These are phyloP conservation scores for Aureobasidium sp. DNA, from an alignment of 2,329 filamentous ascomycete genomes.

Conservation along the genomic window DNA sequence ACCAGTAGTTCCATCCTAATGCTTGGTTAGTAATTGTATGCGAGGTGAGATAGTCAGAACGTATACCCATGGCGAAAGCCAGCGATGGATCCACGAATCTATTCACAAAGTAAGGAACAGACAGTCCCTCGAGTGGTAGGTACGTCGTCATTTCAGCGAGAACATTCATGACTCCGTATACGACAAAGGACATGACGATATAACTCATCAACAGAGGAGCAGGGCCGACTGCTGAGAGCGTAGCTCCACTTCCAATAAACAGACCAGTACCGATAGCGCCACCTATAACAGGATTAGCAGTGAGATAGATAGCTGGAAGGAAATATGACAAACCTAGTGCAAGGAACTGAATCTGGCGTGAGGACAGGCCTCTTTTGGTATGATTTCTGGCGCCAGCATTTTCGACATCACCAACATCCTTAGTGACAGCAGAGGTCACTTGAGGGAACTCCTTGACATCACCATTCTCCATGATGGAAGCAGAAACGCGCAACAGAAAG, in stretches of 20 bases:
- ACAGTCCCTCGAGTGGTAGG: slow-evolving; percentile 39
- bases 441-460: slow-evolving; percentile 21
- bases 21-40: slow-evolving; percentile 32
- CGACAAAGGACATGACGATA: slow-evolving; percentile 27
- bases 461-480: neutral
- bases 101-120: no score
- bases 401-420: slow-evolving; percentile 18
- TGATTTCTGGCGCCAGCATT: slow-evolving; percentile 15
- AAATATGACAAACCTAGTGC: no score
- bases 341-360: slow-evolving; percentile 66
- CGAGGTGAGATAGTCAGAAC: no score
- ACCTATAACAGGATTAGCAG: no score
- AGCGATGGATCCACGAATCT: no score
- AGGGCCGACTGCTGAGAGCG: slow-evolving; percentile 23
- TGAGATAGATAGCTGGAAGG: no score
- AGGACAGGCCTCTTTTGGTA: slow-evolving; percentile 54
- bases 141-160: slow-evolving; percentile 48
- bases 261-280: slow-evolving; percentile 54
- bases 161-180: slow-evolving; percentile 46
- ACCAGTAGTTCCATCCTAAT: slow-evolving; percentile 54
- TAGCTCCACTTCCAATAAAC: slow-evolving; percentile 23
- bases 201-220: slow-evolving; percentile 23
- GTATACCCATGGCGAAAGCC: no score
- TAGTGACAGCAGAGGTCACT: slow-evolving; percentile 4
- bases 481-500: neutral